These are phyloP conservation scores for Rhizopus microsporus DNA, from an alignment of 371 early-diverging fungal genomes.

Conservation along the genomic window DNA sequence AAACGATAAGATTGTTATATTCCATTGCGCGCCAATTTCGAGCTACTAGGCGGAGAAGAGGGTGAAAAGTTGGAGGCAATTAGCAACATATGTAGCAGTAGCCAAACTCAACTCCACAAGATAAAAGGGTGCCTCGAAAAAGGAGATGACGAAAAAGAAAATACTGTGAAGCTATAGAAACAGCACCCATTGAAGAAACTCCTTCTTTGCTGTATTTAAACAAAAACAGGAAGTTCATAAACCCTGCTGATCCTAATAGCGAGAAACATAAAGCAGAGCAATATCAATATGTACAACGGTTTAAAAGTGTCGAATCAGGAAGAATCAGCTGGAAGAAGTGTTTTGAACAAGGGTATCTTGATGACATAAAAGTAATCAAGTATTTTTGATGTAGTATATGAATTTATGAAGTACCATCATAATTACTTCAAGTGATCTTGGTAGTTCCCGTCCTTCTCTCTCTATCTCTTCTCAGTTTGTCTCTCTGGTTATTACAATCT, in stretches of 20 bases:
- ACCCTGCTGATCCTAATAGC: constrained; percentile 7
- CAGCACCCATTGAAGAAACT: constrained; percentile 6
- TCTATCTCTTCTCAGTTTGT: too few species aligned
- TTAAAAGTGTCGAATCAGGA: constrained; percentile 13
- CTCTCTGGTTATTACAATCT: too few species aligned
- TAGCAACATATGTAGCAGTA: constrained; percentile 18
- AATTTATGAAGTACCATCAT: too few species aligned
- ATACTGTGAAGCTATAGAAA: constrained; percentile 24
- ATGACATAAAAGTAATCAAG: constrained; percentile 13
- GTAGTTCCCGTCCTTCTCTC: too few species aligned
- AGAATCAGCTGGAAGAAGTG: constrained; percentile 24
- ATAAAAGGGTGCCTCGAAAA: constrained; percentile 22
- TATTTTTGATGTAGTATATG: constrained; percentile 11
- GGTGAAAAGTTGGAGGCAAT: constrained; percentile 25
- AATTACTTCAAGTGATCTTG: too few species aligned
- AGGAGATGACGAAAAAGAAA: constrained; percentile 17
- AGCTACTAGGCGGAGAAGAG: too few species aligned
- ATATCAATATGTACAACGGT: constrained; percentile 19
- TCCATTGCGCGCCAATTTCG: too few species aligned
- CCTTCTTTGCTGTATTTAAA: constrained; percentile 18
- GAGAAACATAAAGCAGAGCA: constrained; percentile 10
- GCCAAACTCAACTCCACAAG: constrained; percentile 19
- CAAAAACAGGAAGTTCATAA: constrained; percentile 14
- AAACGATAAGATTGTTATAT: constrained; percentile 11
- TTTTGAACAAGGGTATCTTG: constrained; percentile 21